Percentiles rank a stretch among this genome's conserved stretches.
phyloP scores from a whole-genome alignment of 2,329 filamentous ascomycete species.

The Epichloe bromicola region DNA sequence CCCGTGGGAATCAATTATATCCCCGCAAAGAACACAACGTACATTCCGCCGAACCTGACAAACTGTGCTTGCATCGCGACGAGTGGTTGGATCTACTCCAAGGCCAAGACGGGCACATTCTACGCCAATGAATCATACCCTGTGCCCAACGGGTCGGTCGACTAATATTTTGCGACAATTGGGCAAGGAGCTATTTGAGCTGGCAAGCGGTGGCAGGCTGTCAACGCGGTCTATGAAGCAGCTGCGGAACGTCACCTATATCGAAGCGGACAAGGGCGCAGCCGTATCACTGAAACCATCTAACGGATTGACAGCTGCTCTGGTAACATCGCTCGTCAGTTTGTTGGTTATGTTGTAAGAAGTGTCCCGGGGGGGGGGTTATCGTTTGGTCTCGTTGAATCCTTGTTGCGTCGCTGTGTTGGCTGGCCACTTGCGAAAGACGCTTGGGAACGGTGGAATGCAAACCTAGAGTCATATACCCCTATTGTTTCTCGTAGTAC shows the following conservation, averaged over 20 bases:
- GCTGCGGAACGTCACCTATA: slow-evolving; percentile 22
- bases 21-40: slow-evolving; percentile 45
- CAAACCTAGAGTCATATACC: slow-evolving; percentile 6
- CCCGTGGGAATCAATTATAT: slow-evolving; percentile 52
- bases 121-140: slow-evolving; percentile 54
- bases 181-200: slow-evolving; percentile 32
- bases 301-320: slow-evolving; percentile 4
- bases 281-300: slow-evolving; percentile 11
- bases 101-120: slow-evolving; percentile 38
- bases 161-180: slow-evolving; percentile 45
- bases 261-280: slow-evolving; percentile 18
- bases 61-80: slow-evolving; percentile 69
- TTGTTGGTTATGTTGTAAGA: slow-evolving; percentile 1
- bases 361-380: not conserved
- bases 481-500: slow-evolving; percentile 3
- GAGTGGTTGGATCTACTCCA: slow-evolving; percentile 44
- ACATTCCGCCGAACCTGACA: slow-evolving; percentile 63
- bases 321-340: slow-evolving; percentile 1
- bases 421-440: not conserved
- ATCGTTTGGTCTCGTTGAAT: not conserved
- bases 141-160: slow-evolving; percentile 50
- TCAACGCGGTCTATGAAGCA: slow-evolving; percentile 18
- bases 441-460: not conserved
- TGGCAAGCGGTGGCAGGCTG: slow-evolving; percentile 30
- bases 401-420: not conserved